Evolutionary conservation across 225 moss, liverwort and hornwort species (phyloP).

Genomic region (Lunularia cruciata): DNA sequence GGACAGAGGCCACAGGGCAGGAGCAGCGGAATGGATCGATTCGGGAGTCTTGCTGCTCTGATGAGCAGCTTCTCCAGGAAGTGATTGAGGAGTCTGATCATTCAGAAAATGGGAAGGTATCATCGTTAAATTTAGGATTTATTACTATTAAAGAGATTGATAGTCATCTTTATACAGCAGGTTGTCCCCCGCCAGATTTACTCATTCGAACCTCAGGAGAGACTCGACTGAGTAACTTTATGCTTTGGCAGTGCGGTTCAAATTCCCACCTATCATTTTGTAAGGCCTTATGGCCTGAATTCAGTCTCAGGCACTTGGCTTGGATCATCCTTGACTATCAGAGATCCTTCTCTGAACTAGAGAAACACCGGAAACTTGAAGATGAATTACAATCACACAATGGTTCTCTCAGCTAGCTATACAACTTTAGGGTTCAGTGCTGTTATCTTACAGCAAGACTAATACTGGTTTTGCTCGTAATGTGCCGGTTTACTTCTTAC

Average conservation of each 20-base stretch:
- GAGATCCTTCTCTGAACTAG: slow-evolving; percentile 30
- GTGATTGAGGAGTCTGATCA: slow-evolving; percentile 10
- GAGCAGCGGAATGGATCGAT: slow-evolving; percentile 9
- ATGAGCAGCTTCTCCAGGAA: slow-evolving; percentile 10
- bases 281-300: slow-evolving; percentile 48
- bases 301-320: slow-evolving; percentile 40
- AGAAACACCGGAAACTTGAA: slow-evolving; percentile 26
- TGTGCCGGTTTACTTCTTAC: slow-evolving; percentile 10
- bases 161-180: slow-evolving; percentile 43
- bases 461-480: slow-evolving; percentile 12
- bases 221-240: slow-evolving; percentile 51
- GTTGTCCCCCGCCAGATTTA: slow-evolving; percentile 48
- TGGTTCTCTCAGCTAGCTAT: background rate
- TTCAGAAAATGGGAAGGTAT: slow-evolving; percentile 13
- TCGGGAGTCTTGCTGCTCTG: background rate
- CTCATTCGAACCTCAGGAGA: slow-evolving; percentile 51
- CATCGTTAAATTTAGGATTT: slow-evolving; percentile 12
- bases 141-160: slow-evolving; percentile 43
- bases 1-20: background rate
- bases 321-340: slow-evolving; percentile 48
- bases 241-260: slow-evolving; percentile 49
- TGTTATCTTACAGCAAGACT: background rate
- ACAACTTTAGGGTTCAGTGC: background rate
- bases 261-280: slow-evolving; percentile 42
- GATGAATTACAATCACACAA: slow-evolving; percentile 19